Base-by-base conservation (phyloP, 2,329 filamentous ascomycete genomes). In the Penicillium corylophilum region DNA sequence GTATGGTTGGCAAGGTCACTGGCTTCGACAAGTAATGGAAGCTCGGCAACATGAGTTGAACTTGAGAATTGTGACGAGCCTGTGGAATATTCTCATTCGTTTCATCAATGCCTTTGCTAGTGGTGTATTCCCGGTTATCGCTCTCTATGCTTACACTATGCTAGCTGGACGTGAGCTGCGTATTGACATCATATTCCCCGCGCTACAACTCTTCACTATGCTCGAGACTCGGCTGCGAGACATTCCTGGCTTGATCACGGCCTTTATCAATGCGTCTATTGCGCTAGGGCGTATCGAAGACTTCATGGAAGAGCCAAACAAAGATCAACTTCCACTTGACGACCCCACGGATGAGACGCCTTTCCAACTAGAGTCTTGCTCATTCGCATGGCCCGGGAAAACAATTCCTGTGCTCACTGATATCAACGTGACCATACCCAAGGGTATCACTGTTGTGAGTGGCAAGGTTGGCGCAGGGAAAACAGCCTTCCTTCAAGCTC, bases 231-330 rank as follows among this genome's bases (percentile, higher is more conserved):
- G 85, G 54, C 75, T 96, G 44, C 84, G 86, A 49, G 87, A 91
- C 46, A 73, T 95, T 0, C 92, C 92, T 2, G 78, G 82, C 26
- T 74, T 95, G 9, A 84, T 95, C 39, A 90, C 88, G 0, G 82
- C 87, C 0, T 73, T 93, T 4, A 80, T 95, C 58, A 95, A 95
- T 62, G 89, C 90, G 0, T 85, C 82, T n/a, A 86, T 96, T 16
- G 88, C 91, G 0, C 83, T 95, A 56, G 83, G 82, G 8, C 86
- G 91, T 58, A 90, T 96, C 18, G 88, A 95, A 63, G 80, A 82
- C 20, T 96, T 95, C 72, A 95, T 96, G 89, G 75, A 78, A 0
- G 91, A 96, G 69, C 89, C 89, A 0, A 84, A 96, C 63, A 90
- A 90, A 60, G 85, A 94, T 57, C 85, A 85, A 54, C 81, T 83